Conservation (phyloP, 1,139 yeast species). For the Ogataea hybrid region DNA sequence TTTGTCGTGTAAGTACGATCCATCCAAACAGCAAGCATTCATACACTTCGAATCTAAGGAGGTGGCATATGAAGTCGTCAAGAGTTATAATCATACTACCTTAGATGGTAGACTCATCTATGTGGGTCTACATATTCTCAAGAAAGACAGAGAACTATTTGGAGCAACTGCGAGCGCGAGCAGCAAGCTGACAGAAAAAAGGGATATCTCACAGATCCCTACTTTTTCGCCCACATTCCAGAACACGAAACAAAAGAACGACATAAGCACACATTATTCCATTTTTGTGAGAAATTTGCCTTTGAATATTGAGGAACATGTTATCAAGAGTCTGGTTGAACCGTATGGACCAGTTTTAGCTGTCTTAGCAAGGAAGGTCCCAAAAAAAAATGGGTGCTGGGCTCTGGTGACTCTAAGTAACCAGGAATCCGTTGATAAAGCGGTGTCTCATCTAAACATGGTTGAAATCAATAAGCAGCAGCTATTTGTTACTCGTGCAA, state of each 20-base stretch:
- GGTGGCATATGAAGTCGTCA: constrained; percentile 40
- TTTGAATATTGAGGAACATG: constrained; percentile 35
- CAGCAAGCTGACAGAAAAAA: constrained; percentile 10
- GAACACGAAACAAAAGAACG: constrained; percentile 1
- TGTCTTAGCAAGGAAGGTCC: constrained; percentile 38
- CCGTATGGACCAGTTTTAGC: constrained; percentile 42
- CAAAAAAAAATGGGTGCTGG: constrained; percentile 41
- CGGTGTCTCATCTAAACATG: constrained; percentile 28
- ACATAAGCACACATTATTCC: constrained; percentile 33
- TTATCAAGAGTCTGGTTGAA: constrained; percentile 36
- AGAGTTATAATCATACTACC: constrained; percentile 32
- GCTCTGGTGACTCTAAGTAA: constrained; percentile 43
- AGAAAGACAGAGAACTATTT: constrained; percentile 29
- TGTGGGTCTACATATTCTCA: constrained; percentile 45
- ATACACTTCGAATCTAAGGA: constrained; percentile 41
- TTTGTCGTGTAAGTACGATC: constrained; percentile 44
- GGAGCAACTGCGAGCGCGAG: constrained; percentile 11
- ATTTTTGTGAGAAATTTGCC: constrained; percentile 47
- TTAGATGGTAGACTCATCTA: constrained; percentile 29
- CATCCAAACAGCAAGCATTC: constrained; percentile 43
- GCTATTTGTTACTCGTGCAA: constrained; percentile 32
- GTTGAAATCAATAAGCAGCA: constrained; percentile 29
- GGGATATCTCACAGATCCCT: constrained; percentile 16
- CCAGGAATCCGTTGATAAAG: constrained; percentile 27
- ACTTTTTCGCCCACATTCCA: constrained; percentile 11